These are phyloP conservation scores for Escallonia herrerae DNA, from an alignment of 129 eudicot genomes.

Conservation along the genomic window DNA sequence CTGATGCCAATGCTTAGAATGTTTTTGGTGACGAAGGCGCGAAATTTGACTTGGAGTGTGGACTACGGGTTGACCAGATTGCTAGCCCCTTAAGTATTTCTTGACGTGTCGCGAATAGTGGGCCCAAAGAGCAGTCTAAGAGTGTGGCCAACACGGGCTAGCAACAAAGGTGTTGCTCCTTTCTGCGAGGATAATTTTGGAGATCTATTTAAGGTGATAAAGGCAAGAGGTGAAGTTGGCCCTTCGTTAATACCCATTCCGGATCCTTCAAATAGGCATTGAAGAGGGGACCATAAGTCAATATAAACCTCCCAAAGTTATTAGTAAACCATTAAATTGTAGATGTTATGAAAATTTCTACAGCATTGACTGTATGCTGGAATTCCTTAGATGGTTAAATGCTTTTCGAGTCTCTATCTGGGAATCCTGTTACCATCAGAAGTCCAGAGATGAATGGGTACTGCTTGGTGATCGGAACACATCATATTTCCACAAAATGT, in stretches of 20 bases:
- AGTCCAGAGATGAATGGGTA: not conserved
- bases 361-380: slow-evolving; percentile 9
- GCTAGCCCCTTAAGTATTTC: too few relatives aligned
- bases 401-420: not conserved
- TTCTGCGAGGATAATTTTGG: slow-evolving; percentile 31
- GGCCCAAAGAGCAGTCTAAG: too few relatives aligned
- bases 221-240: slow-evolving; percentile 30
- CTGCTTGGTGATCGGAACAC: not conserved
- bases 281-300: slow-evolving; percentile 32
- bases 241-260: slow-evolving; percentile 17
- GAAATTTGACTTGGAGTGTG: too few relatives aligned
- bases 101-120: too few relatives aligned
- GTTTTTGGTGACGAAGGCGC: too few relatives aligned
- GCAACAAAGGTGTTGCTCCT: slow-evolving; percentile 8
- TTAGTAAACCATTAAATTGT: slow-evolving; percentile 12
- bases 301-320: slow-evolving; percentile 32
- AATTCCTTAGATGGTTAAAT: not conserved
- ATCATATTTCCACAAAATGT: too few relatives aligned
- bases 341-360: slow-evolving; percentile 15
- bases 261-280: slow-evolving; percentile 12
- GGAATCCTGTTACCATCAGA: not conserved
- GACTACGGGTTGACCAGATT: too few relatives aligned
- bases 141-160: too few relatives aligned
- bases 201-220: slow-evolving; percentile 16
- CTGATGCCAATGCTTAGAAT: too few relatives aligned